Evolutionary conservation across 2,329 filamentous ascomycete species (phyloP).

Genomic region (Diaporthe batatas): DNA sequence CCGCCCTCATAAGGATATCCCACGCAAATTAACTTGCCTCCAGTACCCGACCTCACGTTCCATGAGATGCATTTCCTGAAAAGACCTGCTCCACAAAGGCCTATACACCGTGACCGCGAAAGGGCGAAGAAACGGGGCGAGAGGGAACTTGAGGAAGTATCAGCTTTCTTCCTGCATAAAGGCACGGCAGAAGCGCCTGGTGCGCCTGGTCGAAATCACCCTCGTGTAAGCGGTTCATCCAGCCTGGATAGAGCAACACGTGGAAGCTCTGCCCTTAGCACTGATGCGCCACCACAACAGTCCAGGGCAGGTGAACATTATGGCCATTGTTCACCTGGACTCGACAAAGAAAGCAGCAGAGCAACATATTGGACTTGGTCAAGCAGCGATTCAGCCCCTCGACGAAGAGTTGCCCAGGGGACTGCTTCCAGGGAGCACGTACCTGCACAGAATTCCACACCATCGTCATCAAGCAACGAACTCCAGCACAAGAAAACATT

Average conservation of each 20-base stretch:
- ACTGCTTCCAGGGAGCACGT: neutral
- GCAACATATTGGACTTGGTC: constrained; percentile 46
- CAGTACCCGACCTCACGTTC: constrained; percentile 67
- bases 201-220: constrained; percentile 28
- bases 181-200: constrained; percentile 32
- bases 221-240: constrained; percentile 13
- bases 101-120: constrained; percentile 43
- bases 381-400: constrained; percentile 37
- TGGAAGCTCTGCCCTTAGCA: neutral
- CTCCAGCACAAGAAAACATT: constrained; percentile 17
- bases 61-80: constrained; percentile 64
- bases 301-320: neutral
- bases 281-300: neutral
- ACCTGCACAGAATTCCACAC: neutral
- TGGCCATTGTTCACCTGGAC: neutral
- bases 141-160: constrained; percentile 53
- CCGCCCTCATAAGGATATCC: neutral
- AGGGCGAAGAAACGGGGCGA: constrained; percentile 48
- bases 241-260: constrained; percentile 14
- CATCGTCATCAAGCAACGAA: constrained; percentile 1
- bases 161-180: constrained; percentile 52
- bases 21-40: neutral
- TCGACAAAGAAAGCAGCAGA: constrained; percentile 25
- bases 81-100: constrained; percentile 43
- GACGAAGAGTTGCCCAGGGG: too few relatives aligned